Evolutionary conservation across 805 yeast species (phyloP), one percentile per base, ranked within the genome.

Genomic region (Ogataea angusta): DNA sequence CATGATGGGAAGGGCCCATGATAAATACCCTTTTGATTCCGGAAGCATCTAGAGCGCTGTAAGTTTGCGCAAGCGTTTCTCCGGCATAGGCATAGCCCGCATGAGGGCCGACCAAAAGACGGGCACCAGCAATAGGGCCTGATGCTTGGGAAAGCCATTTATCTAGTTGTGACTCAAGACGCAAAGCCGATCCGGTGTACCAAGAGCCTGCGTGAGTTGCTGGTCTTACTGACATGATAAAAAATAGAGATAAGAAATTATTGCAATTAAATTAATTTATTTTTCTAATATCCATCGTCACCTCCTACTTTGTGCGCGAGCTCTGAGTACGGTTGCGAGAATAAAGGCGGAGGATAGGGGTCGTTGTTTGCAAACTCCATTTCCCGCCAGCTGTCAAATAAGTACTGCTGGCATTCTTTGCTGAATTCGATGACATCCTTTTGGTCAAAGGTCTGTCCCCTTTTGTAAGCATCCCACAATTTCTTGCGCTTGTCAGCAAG

Each of bases 151-250:
- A 53, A 32, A 85, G 61, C 51, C 67, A 77, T 1, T 56, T 54
- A 10, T 72, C 71, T 13, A 91, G 42, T 48, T 85, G 85, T 7
- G 56, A 43, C 2, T 67, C 58, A 10, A 91, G 68, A 15, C 55
- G 57, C 2, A 53, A 30, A 0, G 70, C 50, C 33, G 71, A 69
- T 10, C 68, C 68, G 2, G 78, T 52, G 60, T 93, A 91, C 99
- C 99, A 91, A 2, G 89, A 62, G 2, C 98, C 98, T 3, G 96
- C 82, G 60, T 91, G 97, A 2, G 95, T 73, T 1, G 95, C 95
- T 3, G 80, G 75, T 47, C 66, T 51, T 2, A 54, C 35, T 10
- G 48, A 29, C 41, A 37, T 37, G 3, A 2, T n/a, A 8, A 19
- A 14, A 14, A 13, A 5, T 14, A 4, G 18, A 15, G 30, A 37